Percentiles rank a stretch among this genome's conserved stretches.
Conservation (phyloP, 1,284 basidiomycete genomes). For the Apiotrichum sp. region DNA sequence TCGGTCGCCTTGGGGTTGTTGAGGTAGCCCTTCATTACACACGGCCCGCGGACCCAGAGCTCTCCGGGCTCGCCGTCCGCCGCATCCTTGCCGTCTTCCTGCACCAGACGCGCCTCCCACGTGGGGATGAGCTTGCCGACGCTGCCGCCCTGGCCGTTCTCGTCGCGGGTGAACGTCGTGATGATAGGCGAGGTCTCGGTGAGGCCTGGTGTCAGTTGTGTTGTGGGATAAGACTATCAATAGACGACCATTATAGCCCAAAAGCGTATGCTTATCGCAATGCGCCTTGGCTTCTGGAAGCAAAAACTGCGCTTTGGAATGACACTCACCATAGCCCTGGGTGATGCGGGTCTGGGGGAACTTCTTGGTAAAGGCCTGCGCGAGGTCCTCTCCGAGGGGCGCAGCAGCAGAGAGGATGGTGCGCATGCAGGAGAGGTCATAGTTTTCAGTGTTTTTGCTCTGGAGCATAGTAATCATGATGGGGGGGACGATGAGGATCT, state of each 20-base stretch:
- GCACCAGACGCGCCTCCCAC: constrained; percentile 67
- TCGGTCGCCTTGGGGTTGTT: constrained; percentile 64
- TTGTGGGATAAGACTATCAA: no score
- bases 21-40: constrained; percentile 67
- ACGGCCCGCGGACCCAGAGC: constrained; percentile 70
- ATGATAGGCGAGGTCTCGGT: constrained; percentile 49
- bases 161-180: constrained; percentile 23
- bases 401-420: constrained; percentile 72
- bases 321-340: constrained; percentile 44
- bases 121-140: constrained; percentile 71
- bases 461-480: constrained; percentile 57
- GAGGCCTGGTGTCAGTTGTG: constrained; percentile 18
- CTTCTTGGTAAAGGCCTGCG: constrained; percentile 22
- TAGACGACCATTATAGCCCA: no score
- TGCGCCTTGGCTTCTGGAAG: no score
- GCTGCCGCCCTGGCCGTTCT: constrained; percentile 52
- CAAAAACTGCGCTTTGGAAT: no score
- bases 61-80: constrained; percentile 66
- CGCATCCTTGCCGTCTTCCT: constrained; percentile 40
- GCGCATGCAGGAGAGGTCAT: constrained; percentile 60
- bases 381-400: constrained; percentile 56
- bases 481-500: constrained; percentile 70
- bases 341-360: constrained; percentile 28
- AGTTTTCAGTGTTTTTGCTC: constrained; percentile 58
- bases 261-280: no score